Evolutionary conservation across 2,329 filamentous ascomycete species (phyloP).

Genomic region (Helotiales sp.): DNA sequence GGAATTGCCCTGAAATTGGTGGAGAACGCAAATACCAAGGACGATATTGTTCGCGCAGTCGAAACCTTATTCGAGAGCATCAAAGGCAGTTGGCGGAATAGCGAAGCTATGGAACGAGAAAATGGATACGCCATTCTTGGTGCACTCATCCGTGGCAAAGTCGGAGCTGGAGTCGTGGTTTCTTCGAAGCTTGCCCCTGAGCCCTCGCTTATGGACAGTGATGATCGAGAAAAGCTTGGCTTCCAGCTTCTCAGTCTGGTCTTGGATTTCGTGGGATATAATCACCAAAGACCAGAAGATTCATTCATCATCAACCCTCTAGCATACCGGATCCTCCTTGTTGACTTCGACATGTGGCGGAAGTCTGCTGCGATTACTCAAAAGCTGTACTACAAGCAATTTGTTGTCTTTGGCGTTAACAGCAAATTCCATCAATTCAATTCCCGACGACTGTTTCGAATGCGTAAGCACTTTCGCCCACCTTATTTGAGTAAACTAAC

Average conservation of each 20-base stretch:
- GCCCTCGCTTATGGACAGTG: constrained; percentile 48
- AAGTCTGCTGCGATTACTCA: constrained; percentile 77
- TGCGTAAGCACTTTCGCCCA: constrained; percentile 67
- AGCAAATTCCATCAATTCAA: constrained; percentile 96
- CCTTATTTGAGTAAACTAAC: constrained; percentile 30
- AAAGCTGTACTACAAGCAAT: constrained; percentile 91
- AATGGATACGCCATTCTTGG: constrained; percentile 91
- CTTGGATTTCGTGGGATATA: constrained; percentile 87
- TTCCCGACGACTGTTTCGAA: constrained; percentile 80
- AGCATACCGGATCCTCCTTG: constrained; percentile 87
- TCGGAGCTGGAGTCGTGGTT: constrained; percentile 58
- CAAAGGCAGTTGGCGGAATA: constrained; percentile 93
- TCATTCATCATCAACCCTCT: constrained; percentile 96
- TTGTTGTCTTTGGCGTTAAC: constrained; percentile 82
- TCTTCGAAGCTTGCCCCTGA: constrained; percentile 43
- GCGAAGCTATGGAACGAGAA: constrained; percentile 95
- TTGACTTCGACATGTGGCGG: constrained; percentile 94
- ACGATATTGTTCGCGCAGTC: constrained; percentile 76
- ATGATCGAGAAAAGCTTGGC: constrained; percentile 60
- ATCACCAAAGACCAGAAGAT: constrained; percentile 76
- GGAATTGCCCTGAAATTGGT: constrained; percentile 84
- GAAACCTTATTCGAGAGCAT: constrained; percentile 86
- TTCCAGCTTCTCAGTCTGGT: constrained; percentile 76
- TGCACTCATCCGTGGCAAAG: constrained; percentile 81
- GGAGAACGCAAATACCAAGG: constrained; percentile 72